Evolutionary conservation across 768 basidiomycete species (phyloP).

Genomic region (Lactarius trivialis): DNA sequence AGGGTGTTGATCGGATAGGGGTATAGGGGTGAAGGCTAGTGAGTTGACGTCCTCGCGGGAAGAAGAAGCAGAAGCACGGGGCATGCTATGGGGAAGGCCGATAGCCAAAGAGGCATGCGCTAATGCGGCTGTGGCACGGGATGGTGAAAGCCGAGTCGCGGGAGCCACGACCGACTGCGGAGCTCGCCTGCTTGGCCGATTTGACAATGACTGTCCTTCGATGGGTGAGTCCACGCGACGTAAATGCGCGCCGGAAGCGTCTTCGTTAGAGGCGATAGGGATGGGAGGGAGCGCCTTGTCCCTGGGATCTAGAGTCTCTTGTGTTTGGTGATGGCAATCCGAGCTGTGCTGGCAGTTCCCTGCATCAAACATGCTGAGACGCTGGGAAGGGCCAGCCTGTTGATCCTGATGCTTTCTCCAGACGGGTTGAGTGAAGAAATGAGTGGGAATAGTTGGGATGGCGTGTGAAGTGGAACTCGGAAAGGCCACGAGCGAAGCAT

Average conservation of each 20-base stretch:
- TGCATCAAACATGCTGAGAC: slow-evolving; percentile 27
- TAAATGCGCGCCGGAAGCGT: slow-evolving; percentile 5
- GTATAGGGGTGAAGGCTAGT: slow-evolving; percentile 36
- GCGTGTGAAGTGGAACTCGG: slow-evolving; percentile 5
- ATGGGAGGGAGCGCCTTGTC: slow-evolving; percentile 34
- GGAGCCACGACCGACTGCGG: background rate
- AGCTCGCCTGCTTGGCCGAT: background rate
- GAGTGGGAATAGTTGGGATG: slow-evolving; percentile 32
- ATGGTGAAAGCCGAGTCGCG: slow-evolving; percentile 16
- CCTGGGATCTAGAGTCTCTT: background rate
- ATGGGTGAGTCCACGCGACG: background rate
- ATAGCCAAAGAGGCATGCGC: slow-evolving; percentile 54
- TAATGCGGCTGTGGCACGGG: slow-evolving; percentile 36
- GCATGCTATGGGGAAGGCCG: slow-evolving; percentile 50
- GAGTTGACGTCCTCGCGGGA: slow-evolving; percentile 44
- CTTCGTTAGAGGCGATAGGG: slow-evolving; percentile 24
- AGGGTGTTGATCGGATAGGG: slow-evolving; percentile 22
- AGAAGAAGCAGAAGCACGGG: slow-evolving; percentile 35
- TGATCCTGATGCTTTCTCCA: slow-evolving; percentile 51
- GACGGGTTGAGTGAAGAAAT: slow-evolving; percentile 60
- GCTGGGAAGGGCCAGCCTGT: slow-evolving; percentile 27
- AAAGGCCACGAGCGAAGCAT: slow-evolving; percentile 10
- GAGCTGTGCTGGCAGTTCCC: slow-evolving; percentile 26
- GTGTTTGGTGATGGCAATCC: background rate
- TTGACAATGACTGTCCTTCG: background rate